Base-by-base conservation (phyloP, 2,329 filamentous ascomycete genomes). In the Ramularia endophylla region DNA sequence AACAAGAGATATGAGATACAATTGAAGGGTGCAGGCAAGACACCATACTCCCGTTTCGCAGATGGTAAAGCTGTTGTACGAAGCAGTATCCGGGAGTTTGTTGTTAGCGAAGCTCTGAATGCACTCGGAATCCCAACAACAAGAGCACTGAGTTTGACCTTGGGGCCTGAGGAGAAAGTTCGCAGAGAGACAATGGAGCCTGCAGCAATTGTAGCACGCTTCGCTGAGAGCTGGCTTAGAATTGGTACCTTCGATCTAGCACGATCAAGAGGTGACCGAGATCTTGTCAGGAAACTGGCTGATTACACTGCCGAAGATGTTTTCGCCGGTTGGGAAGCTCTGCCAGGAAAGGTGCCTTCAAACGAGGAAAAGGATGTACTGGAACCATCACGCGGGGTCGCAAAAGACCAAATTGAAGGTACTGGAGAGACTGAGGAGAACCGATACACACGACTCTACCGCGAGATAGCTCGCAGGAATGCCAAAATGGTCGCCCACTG, bases 221-320 rank as follows among this genome's bases (percentile, higher is more conserved):
- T 95, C 58, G 92, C 92, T 1, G 81, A 95, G 62, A 83, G 78
- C 13, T 98, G 92, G 92, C 66, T 98, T 33, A 77, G 92, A 17
- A 80, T 98, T 37, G 92, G 92, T n/a, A 97, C 84, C 15, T 98
- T 98, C 59, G 94, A 98, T 57, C 75, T 98, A n/a, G 74, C 89
- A 7, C 80, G 88, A 28, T 82, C 84, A 3, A 75, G 92, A 15
- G 85, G 86, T 22, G 88, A 98, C 53, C 74, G 89, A 15, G 73
- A 72, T 8, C 66, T 92, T 29, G 80, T 90, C 15, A 73, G 88
- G 6, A 77, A 77, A 48, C 68, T 95, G 8, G 81, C 87, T 4
- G 85, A 83, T 7, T 97, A 94, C 59, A 76, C 88, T 2, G 88
- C 86, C 0, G 87, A 95, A 61, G 78, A 95, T 42, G 87, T 95